phyloP scores from a whole-genome alignment of 495 filamentous ascomycete species.

The Aspergillus wentii region DNA sequence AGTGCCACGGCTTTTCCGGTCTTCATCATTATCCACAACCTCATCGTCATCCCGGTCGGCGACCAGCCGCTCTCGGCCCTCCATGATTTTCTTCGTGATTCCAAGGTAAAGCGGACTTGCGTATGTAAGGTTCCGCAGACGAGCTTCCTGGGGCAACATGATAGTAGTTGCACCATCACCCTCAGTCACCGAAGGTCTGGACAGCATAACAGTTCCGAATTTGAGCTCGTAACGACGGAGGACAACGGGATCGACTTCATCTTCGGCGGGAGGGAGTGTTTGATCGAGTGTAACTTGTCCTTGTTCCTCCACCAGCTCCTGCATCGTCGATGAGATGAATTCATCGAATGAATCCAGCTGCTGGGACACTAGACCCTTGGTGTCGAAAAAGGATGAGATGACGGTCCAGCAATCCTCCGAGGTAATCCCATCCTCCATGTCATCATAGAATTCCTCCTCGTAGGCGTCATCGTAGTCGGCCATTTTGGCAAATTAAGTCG shows the following conservation, averaged over 20 bases:
- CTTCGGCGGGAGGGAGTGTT: slow-evolving; percentile 64
- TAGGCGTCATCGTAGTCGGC: slow-evolving; percentile 49
- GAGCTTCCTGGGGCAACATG: slow-evolving; percentile 86
- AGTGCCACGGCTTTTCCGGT: slow-evolving; percentile 38
- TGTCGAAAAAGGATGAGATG: slow-evolving; percentile 92
- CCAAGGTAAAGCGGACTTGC: slow-evolving; percentile 83
- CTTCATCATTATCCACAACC: slow-evolving; percentile 36
- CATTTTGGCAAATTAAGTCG: slow-evolving; percentile 32
- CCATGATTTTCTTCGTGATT: slow-evolving; percentile 71
- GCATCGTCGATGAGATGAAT: slow-evolving; percentile 87
- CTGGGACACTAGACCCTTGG: slow-evolving; percentile 92
- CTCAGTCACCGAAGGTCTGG: slow-evolving; percentile 83
- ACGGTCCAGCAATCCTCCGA: slow-evolving; percentile 98
- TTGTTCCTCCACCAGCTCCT: slow-evolving; percentile 87
- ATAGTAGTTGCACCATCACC: slow-evolving; percentile 78
- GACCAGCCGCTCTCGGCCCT: slow-evolving; percentile 71
- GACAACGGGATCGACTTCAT: slow-evolving; percentile 66
- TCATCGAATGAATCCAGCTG: slow-evolving; percentile 98
- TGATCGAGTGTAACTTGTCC: slow-evolving; percentile 84
- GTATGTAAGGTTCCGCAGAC: slow-evolving; percentile 92
- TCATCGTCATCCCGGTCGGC: slow-evolving; percentile 49
- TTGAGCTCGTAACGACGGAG: slow-evolving; percentile 90
- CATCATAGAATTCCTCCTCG: slow-evolving; percentile 53
- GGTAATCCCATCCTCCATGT: slow-evolving; percentile 62
- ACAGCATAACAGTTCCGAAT: slow-evolving; percentile 79